These are phyloP conservation scores for Fusarium coicis DNA, from an alignment of 2,329 filamentous ascomycete genomes.

Conservation along the genomic window DNA sequence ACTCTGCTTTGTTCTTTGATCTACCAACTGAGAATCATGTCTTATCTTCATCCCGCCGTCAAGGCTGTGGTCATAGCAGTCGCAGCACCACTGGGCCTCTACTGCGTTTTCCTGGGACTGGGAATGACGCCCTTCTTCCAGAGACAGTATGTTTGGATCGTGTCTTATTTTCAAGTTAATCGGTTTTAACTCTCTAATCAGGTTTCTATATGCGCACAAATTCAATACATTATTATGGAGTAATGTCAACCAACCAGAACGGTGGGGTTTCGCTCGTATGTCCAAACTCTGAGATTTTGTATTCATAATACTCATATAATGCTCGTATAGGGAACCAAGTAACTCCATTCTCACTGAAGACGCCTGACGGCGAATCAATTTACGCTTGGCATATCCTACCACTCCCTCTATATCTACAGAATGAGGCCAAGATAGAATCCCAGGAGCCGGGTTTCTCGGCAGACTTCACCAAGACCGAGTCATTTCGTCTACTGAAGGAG, in stretches of 20 bases:
- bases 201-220: conserved; percentile 85
- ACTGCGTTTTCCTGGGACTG: conserved; percentile 72
- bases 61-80: conserved; percentile 60
- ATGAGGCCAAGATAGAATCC: conserved; percentile 71
- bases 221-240: conserved; percentile 78
- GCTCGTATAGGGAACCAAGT: conserved; percentile 78
- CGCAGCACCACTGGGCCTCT: conserved; percentile 70
- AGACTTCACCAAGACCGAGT: conserved; percentile 66
- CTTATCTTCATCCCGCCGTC: conserved; percentile 39
- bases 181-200: conserved; percentile 50
- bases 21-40: conserved; percentile 20
- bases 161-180: conserved; percentile 6
- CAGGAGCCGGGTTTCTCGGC: conserved; percentile 61
- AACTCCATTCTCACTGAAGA: conserved; percentile 82
- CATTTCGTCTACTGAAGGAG: conserved; percentile 70
- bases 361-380: conserved; percentile 78
- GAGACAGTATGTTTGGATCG: conserved; percentile 69
- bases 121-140: conserved; percentile 78
- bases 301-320: conserved; percentile 10
- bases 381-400: conserved; percentile 95
- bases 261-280: conserved; percentile 86
- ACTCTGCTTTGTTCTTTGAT: neutral
- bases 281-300: conserved; percentile 2
- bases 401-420: conserved; percentile 76
- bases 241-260: conserved; percentile 79